Percentiles rank a stretch among this genome's conserved stretches.
Evolutionary conservation across 1,139 yeast species (phyloP).

Genomic region (Scheffersomyces lignicola): DNA sequence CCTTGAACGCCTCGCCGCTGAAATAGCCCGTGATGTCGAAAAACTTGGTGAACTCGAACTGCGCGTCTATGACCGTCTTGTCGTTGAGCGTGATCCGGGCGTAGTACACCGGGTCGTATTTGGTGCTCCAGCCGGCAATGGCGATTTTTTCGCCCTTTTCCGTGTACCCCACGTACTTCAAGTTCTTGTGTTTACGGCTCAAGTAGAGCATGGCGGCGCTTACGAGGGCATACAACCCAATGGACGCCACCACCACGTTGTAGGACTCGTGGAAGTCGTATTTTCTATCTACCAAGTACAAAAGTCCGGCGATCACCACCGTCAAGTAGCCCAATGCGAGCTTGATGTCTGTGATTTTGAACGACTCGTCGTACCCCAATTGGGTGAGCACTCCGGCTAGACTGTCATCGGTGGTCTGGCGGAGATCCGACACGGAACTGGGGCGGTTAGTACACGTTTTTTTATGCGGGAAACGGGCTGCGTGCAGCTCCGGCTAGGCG

Average conservation of each 20-base stretch:
- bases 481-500: no score
- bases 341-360: slow-evolving; percentile 57
- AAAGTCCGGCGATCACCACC: slow-evolving; percentile 63
- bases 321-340: slow-evolving; percentile 69
- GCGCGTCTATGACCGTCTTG: slow-evolving; percentile 19
- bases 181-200: slow-evolving; percentile 44
- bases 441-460: slow-evolving; percentile 4
- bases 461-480: no score
- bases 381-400: slow-evolving; percentile 46
- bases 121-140: slow-evolving; percentile 38
- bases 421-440: slow-evolving; percentile 49
- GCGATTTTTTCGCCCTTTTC: slow-evolving; percentile 35
- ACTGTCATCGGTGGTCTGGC: slow-evolving; percentile 51
- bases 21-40: slow-evolving; percentile 50
- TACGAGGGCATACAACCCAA: slow-evolving; percentile 56
- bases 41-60: slow-evolving; percentile 41
- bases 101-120: slow-evolving; percentile 46
- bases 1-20: slow-evolving; percentile 39
- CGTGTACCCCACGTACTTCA: slow-evolving; percentile 58
- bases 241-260: slow-evolving; percentile 30
- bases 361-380: slow-evolving; percentile 65
- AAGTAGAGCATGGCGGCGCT: slow-evolving; percentile 51
- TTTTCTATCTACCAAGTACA: slow-evolving; percentile 69
- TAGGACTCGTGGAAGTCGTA: slow-evolving; percentile 42
- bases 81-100: slow-evolving; percentile 31